These are phyloP conservation scores for Pouteria glomerata DNA, from an alignment of 148 eudicot genomes.

Conservation along the genomic window DNA sequence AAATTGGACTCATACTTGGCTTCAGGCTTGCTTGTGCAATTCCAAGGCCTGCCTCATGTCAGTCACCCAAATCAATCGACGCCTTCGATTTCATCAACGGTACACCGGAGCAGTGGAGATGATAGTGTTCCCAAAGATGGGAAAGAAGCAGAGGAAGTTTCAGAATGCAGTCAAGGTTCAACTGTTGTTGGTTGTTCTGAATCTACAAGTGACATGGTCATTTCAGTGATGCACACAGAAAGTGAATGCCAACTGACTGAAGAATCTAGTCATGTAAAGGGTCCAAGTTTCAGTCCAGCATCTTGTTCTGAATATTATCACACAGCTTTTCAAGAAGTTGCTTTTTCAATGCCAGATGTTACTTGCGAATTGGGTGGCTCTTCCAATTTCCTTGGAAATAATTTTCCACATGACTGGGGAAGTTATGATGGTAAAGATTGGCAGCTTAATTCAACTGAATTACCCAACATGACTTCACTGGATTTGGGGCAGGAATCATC, in stretches of 20 bases:
- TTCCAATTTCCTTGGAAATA: conserved; percentile 32
- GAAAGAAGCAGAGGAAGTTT: conserved; percentile 57
- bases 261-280: conserved; percentile 37
- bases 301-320: conserved; percentile 40
- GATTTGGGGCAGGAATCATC: conserved; percentile 47
- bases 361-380: conserved; percentile 44
- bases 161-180: conserved; percentile 72
- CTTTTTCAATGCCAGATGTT: conserved; percentile 42
- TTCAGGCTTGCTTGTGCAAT: conserved; percentile 80
- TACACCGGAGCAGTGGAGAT: conserved; percentile 34
- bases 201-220: conserved; percentile 44
- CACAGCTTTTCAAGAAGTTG: conserved; percentile 33
- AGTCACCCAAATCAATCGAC: conserved; percentile 41
- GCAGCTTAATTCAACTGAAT: conserved; percentile 31
- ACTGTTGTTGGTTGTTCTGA: conserved; percentile 47
- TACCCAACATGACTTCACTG: conserved; percentile 35
- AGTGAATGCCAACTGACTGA: conserved; percentile 41
- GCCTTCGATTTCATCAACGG: conserved; percentile 29
- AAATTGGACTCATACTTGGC: conserved; percentile 76
- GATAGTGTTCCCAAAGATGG: conserved; percentile 41
- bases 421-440: conserved; percentile 32
- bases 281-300: conserved; percentile 35
- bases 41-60: conserved; percentile 54
- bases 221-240: conserved; percentile 25
- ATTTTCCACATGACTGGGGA: conserved; percentile 36